Evolutionary conservation across 2,329 filamentous ascomycete genomes (phyloP), one percentile per base, ranked within the genome.

Genomic region (Ceratocystis eucalypticola): DNA sequence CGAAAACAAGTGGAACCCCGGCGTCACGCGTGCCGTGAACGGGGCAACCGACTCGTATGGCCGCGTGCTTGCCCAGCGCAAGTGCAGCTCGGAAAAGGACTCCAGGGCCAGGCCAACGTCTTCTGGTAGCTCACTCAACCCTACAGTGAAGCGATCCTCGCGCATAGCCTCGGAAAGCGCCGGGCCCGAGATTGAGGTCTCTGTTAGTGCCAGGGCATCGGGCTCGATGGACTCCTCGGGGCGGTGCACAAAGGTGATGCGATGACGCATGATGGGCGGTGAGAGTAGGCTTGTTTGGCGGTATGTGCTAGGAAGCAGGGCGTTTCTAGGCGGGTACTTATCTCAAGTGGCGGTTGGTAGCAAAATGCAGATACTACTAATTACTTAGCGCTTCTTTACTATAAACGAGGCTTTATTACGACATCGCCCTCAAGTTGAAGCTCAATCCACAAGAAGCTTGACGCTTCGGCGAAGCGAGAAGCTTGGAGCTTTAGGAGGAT

Each of bases 1-100:
- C 73, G 87, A 91, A 71, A 88, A 88, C 30, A 91, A 78, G 77
- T 96, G 91, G 25, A 97, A 77, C 2, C 93, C 93, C 0, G 92
- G 86, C 1, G 90, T 85, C 15, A 91, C 75, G 67, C 88, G 83
- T 64, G 91, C 91, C 55, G 83, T 78, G 71, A 94, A 87, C 1
- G 92, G 92, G 48, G 86, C 80, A 57, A 87, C 77, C 1, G 82
- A 78, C 48, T 82, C 77, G 73, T 86, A 87, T 1, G 80, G 71
- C 5, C 72, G 71, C 1, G 84, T 77, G 15, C 85, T 83, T n/a
- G 83, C 81, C 89, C 91, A 96, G 73, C 88, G 84, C 67, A 96
- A 77, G 74, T 93, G 88, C 53, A 96, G 77, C 74, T 91, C 86
- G 71, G 87, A 83, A 69, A 83, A 84, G 71, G 33, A 83, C 79